Base-by-base conservation (phyloP, 2,329 filamentous ascomycete species). In the Colletotrichum sp. region DNA sequence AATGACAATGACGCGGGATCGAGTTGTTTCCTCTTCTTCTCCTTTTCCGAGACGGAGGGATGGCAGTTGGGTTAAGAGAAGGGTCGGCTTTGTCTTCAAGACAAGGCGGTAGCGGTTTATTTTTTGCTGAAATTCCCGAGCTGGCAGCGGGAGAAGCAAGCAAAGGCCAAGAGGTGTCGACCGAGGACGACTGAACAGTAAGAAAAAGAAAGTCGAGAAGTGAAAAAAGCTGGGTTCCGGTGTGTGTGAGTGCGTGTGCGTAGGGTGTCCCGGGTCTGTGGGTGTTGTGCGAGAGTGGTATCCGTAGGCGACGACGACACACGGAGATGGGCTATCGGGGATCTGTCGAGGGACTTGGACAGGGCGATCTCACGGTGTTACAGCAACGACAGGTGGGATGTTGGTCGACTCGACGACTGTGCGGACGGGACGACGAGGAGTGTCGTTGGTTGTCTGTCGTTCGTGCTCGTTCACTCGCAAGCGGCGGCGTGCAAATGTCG, bases 171-270 rank as follows among this genome's bases (percentile, higher is more conserved):
- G 21, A 49, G 36, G 57, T 34, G 44, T 65, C 57, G 73, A 69
- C 34, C 44, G 65, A 36, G 49, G 62, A 49, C 69, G 70, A 52
- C 21, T 34, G 24, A 30, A 49, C 26, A 18, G 28, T 55, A 32
- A 28, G 62, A 49, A 71, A 77, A 76, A 70, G 69, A 76, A 72
- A 60, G 72, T 72, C 65, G 59, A 77, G 65, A 77, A 76, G 57
- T 28, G 62, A 68, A 75, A 68, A 64, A 55, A 24, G 44, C n/a
- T 21, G 44, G 26, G 55, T 52, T n/a, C 63, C 62, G 68, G 24
- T n/a, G 69, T 67, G 62, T n/a, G 70, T 62, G 67, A 49, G 32
- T 30, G 62, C 24, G 63, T 60, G 34, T 49, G 49, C 55, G 36
- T 32, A 63, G 26, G 24, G 67, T 34, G 57, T 70, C 34, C 67